Evolutionary conservation across 1,284 basidiomycete genomes (phyloP).

Genomic region (Cryptococcus maquisensis): DNA sequence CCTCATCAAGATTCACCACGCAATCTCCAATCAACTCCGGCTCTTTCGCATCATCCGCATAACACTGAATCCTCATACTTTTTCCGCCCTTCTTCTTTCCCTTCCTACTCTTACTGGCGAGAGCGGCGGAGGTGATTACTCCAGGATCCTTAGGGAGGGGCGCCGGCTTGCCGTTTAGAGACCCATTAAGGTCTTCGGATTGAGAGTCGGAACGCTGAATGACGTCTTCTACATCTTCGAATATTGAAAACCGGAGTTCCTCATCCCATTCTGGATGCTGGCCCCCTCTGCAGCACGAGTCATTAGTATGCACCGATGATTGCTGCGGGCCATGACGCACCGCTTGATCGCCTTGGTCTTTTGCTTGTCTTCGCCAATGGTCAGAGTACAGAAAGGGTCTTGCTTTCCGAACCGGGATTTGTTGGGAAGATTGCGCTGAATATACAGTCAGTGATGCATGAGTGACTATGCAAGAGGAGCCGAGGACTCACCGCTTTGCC

Average conservation of each 20-base stretch:
- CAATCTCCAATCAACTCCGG: conserved; percentile 94
- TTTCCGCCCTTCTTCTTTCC: conserved; percentile 51
- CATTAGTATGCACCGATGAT: conserved; percentile 2
- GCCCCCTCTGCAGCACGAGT: conserved; percentile 61
- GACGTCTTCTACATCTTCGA: conserved; percentile 70
- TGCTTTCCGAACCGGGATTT: conserved; percentile 95
- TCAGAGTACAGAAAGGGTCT: conserved; percentile 86
- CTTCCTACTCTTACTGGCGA: conserved; percentile 51
- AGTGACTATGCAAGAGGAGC: background rate
- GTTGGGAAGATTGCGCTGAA: conserved; percentile 83
- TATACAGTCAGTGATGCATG: background rate
- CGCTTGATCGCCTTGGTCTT: conserved; percentile 84
- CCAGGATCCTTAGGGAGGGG: conserved; percentile 21
- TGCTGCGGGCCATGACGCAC: conserved; percentile 18
- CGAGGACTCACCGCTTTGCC: conserved; percentile 80
- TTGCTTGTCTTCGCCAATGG: conserved; percentile 72
- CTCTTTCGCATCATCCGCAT: conserved; percentile 90
- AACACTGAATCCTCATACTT: conserved; percentile 77
- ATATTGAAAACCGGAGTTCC: conserved; percentile 88
- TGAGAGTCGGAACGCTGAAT: conserved; percentile 52
- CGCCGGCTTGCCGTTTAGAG: conserved; percentile 53
- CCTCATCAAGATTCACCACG: conserved; percentile 81
- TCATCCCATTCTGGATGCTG: conserved; percentile 99
- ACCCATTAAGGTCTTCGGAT: conserved; percentile 55
- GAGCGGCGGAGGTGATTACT: conserved; percentile 49